Evolutionary conservation across 2,329 filamentous ascomycete species (phyloP), one percentile per base, ranked within the genome.

Genomic region (Alternaria panax): DNA sequence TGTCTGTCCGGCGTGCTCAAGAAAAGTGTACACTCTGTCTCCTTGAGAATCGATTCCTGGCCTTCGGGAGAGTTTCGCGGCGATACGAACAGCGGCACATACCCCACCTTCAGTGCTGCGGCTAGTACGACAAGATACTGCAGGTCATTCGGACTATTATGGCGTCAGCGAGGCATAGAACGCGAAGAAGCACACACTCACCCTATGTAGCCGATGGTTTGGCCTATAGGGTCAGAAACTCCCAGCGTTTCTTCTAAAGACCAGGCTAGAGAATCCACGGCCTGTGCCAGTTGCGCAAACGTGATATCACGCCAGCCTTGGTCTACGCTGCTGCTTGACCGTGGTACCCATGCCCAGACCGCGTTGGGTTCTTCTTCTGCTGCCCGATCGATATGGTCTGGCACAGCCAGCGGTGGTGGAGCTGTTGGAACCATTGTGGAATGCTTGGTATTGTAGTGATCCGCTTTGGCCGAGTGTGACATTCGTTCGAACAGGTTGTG

Each of bases 361-460:
- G 30, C 30, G 34, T 50, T 32, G n/a, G 32, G 46, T 38, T 50
- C 46, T 16, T 14, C 12, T n/a, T 50, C 24, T 50, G 46, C 46
- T 50, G 46, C 46, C 20, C 34, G 28, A 32, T 50, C 46, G 46
- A 50, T 50, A 50, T 50, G 36, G 25, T 41, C 47, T 41, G 32
- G 47, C 18, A 41, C 34, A 51, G 48, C 48, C 9, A 41, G 16
- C 8, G 27, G 48, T 41, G 48, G n/a, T 50, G 34, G 34, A n/a
- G 34, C 34, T 36, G 34, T 36, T 36, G n/a, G 34, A 18, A 18
- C 34, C 34, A 36, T 36, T 36, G 34, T 18, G 16, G 34, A 36
- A 36, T 36, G 34, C 34, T 36, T 36, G 34, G 34, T 36, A 36
- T 36, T 36, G 34, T 36, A 36, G 34, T 36, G 34, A 18, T 36